phyloP scores from a whole-genome alignment of 768 basidiomycete species.

The Leccinellum albellum region DNA sequence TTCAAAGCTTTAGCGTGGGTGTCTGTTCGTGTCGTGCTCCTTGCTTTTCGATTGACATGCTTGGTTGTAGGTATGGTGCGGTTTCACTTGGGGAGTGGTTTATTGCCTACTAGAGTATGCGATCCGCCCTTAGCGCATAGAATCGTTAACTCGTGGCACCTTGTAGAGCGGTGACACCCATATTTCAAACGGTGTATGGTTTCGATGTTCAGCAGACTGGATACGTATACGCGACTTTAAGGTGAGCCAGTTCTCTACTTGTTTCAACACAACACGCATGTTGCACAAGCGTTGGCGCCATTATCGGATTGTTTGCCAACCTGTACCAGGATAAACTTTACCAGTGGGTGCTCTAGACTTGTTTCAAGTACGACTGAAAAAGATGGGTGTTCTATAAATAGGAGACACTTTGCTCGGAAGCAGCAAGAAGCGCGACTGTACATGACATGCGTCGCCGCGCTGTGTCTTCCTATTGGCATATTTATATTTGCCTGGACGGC shows the following conservation, averaged over 20 bases:
- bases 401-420: conserved; percentile 18
- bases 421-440: conserved; percentile 59
- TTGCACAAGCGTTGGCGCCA: conserved; percentile 45
- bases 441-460: conserved; percentile 47
- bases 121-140: not conserved
- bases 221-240: conserved; percentile 49
- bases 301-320: conserved; percentile 43
- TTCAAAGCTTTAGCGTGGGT: conserved; percentile 66
- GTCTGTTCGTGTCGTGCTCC: not conserved
- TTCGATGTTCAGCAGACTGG: conserved; percentile 62
- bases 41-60: not conserved
- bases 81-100: conserved; percentile 72
- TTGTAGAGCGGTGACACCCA: conserved; percentile 49
- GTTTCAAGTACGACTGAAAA: conserved; percentile 9
- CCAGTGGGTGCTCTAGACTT: conserved; percentile 28
- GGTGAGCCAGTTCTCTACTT: conserved; percentile 34
- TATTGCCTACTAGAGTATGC: conserved; percentile 61
- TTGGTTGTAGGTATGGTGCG: conserved; percentile 52
- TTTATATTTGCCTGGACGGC: conserved; percentile 73
- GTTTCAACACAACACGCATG: not conserved
- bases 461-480: conserved; percentile 55
- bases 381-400: conserved; percentile 17
- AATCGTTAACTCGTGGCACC: not conserved
- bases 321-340: conserved; percentile 50
- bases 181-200: conserved; percentile 53